Percentiles rank a stretch among this genome's conserved stretches.
phyloP scores from a whole-genome alignment of 352 stramenopile genomes.

The Phytophthora quininea region DNA sequence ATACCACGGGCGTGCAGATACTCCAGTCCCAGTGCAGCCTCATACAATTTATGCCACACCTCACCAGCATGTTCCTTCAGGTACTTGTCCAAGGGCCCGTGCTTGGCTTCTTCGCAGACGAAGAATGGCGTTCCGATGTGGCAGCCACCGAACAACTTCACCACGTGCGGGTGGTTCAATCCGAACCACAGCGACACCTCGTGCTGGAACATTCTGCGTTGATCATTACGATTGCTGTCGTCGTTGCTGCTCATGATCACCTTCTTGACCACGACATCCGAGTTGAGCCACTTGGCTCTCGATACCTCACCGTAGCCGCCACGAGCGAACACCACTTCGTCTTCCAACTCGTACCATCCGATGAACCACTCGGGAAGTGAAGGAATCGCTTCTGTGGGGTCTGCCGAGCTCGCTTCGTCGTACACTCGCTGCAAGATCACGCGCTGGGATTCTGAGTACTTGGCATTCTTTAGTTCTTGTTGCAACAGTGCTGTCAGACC shows the following conservation, averaged over 20 bases:
- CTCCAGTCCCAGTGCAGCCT: not conserved
- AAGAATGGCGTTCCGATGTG: not conserved
- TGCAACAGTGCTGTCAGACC: slow-evolving; percentile 1
- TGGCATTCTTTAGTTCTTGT: not conserved
- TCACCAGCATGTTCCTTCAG: not conserved
- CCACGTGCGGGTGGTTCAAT: slow-evolving; percentile 7
- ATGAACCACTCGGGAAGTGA: slow-evolving; percentile 9
- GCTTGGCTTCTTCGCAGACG: not conserved
- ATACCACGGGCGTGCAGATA: not conserved
- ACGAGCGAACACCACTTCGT: slow-evolving; percentile 1
- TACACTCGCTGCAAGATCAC: not conserved
- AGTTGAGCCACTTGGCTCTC: slow-evolving; percentile 17
- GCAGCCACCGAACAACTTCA: not conserved
- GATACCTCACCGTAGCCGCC: slow-evolving; percentile 3
- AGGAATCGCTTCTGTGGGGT: not conserved
- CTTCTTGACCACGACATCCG: slow-evolving; percentile 13
- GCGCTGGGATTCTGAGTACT: not conserved
- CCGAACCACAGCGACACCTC: slow-evolving; percentile 34
- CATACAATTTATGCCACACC: not conserved
- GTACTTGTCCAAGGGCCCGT: not conserved
- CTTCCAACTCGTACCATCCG: slow-evolving; percentile 4
- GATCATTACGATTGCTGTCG: not conserved
- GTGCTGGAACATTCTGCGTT: not conserved
- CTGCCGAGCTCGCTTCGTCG: not conserved
- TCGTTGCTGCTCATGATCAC: not conserved